Percentiles rank a stretch among this genome's conserved stretches.
Evolutionary conservation across 257 asterid species (phyloP).

Genomic region (Solanum ossicruentum): DNA sequence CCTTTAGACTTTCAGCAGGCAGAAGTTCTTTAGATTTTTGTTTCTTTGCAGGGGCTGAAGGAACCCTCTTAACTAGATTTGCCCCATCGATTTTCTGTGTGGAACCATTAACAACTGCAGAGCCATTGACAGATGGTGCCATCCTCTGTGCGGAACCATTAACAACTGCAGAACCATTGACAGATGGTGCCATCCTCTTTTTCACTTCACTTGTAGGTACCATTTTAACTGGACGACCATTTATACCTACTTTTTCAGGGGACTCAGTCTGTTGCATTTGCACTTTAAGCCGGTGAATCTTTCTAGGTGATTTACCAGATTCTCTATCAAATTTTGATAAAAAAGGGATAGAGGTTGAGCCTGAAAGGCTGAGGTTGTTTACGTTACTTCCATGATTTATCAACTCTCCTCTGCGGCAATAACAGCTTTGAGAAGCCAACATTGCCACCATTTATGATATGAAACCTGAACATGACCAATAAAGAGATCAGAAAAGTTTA

Average conservation of each 20-base stretch:
- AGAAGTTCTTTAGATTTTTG: constrained; percentile 33
- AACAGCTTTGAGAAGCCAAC: constrained; percentile 59
- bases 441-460: constrained; percentile 42
- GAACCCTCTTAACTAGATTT: constrained; percentile 38
- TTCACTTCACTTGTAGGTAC: constrained; percentile 52
- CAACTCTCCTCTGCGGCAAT: constrained; percentile 37
- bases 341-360: constrained; percentile 18
- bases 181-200: constrained; percentile 19
- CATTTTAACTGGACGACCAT: constrained; percentile 62
- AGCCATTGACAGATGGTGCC: too few relatives aligned
- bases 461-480: constrained; percentile 18
- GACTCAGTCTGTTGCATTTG: constrained; percentile 50
- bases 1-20: constrained; percentile 57
- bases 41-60: constrained; percentile 14
- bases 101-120: constrained; percentile 4
- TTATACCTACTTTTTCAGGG: constrained; percentile 27
- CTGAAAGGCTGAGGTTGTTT: constrained; percentile 40
- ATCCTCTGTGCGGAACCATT: constrained; percentile 15
- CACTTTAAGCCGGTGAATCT: constrained; percentile 14
- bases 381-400: constrained; percentile 21
- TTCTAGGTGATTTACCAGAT: constrained; percentile 10
- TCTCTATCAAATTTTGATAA: constrained; percentile 11
- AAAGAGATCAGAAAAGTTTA: background rate
- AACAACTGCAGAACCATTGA: constrained; percentile 15
- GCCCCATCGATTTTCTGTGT: constrained; percentile 21